These are phyloP conservation scores for Solanum ossicruentum DNA, from an alignment of 257 asterid species.

Conservation along the genomic window DNA sequence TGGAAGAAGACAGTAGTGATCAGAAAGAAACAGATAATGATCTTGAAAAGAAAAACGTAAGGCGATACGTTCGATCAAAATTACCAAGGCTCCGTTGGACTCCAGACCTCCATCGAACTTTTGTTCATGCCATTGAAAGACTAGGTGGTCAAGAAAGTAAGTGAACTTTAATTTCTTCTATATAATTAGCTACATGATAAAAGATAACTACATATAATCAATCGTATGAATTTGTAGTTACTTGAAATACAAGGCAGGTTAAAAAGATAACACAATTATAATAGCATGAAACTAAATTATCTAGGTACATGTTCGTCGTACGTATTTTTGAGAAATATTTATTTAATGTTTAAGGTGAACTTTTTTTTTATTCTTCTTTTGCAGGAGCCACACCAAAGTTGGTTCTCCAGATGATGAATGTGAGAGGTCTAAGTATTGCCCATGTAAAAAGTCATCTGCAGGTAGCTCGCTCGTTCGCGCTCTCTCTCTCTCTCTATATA, in stretches of 20 bases:
- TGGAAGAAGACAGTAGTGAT: constrained; percentile 12
- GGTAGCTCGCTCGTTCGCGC: constrained; percentile 18
- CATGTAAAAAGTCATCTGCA: constrained; percentile 97
- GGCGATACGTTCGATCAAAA: constrained; percentile 71
- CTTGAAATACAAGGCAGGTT: too few relatives aligned
- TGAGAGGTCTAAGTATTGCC: constrained; percentile 76
- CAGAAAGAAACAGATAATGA: constrained; percentile 8
- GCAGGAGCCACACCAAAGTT: constrained; percentile 95
- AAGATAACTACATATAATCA: too few relatives aligned
- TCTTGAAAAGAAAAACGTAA: constrained; percentile 29
- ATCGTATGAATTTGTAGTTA: too few relatives aligned
- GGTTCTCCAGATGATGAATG: constrained; percentile 87
- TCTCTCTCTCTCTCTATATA: too few relatives aligned
- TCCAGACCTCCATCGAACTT: constrained; percentile 75
- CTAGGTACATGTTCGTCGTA: too few relatives aligned
- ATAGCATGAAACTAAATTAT: neutral
- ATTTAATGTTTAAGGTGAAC: neutral
- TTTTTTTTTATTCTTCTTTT: neutral
- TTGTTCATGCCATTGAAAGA: constrained; percentile 76
- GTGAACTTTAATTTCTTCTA: neutral
- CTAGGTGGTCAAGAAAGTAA: constrained; percentile 96
- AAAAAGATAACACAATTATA: neutral
- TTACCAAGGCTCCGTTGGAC: constrained; percentile 95
- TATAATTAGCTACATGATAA: neutral
- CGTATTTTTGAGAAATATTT: neutral